Percentiles rank a stretch among this genome's conserved stretches.
These are phyloP conservation scores for Bidens hawaiensis DNA, from an alignment of 140 eudicot genomes.

Conservation along the genomic window DNA sequence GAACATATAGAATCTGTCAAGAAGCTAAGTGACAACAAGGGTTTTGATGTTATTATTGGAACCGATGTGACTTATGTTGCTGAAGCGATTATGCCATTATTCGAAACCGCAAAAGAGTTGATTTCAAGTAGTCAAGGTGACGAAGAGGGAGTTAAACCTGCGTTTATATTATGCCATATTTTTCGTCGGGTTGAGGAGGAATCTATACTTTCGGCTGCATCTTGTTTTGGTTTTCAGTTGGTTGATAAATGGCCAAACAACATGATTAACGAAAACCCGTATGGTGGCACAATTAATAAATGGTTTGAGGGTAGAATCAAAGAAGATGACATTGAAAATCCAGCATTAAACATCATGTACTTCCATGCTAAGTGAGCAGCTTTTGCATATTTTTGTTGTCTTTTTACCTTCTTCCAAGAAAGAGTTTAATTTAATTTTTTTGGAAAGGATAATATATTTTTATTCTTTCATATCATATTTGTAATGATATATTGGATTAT, in stretches of 20 bases:
- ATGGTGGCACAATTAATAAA: slow-evolving; percentile 31
- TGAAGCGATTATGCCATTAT: slow-evolving; percentile 67
- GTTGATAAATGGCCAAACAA: slow-evolving; percentile 68
- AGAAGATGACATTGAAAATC: slow-evolving; percentile 36
- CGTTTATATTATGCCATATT: slow-evolving; percentile 71
- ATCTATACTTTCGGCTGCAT: slow-evolving; percentile 70
- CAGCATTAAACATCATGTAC: slow-evolving; percentile 74
- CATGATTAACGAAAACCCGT: background rate
- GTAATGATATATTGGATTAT: background rate
- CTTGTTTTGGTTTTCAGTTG: slow-evolving; percentile 58
- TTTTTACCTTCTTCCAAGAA: background rate
- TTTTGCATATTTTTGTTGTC: slow-evolving; percentile 11
- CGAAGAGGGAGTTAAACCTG: slow-evolving; percentile 29
- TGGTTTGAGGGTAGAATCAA: slow-evolving; percentile 48
- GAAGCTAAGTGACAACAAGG: slow-evolving; percentile 31
- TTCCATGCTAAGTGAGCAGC: slow-evolving; percentile 31
- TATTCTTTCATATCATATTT: background rate
- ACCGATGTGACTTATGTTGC: slow-evolving; percentile 82
- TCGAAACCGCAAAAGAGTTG: slow-evolving; percentile 70
- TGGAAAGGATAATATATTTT: background rate
- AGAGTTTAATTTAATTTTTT: background rate
- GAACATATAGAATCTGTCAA: slow-evolving; percentile 54
- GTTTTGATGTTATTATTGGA: slow-evolving; percentile 80
- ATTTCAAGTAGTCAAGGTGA: slow-evolving; percentile 24
- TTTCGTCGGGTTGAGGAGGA: slow-evolving; percentile 81